Conservation (phyloP, 2,329 filamentous ascomycete genomes). For the Colletotrichum simmondsii region DNA sequence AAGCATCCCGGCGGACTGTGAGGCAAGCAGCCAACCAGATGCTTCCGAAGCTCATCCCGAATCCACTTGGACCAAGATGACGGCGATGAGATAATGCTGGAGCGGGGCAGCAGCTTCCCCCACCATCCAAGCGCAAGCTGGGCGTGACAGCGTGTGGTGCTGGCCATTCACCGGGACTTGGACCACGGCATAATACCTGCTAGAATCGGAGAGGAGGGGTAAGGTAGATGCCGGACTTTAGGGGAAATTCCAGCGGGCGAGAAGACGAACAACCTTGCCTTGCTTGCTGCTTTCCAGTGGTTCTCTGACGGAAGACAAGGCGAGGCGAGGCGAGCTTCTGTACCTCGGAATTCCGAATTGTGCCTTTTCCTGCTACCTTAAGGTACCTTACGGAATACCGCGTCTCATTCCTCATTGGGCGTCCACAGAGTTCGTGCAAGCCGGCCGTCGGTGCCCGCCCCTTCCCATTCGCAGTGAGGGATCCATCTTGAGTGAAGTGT, state of each 20-base stretch:
- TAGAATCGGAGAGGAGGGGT: background rate
- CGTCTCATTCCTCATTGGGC: constrained; percentile 9
- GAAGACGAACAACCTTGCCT: background rate
- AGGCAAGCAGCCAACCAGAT: constrained; percentile 16
- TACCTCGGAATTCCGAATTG: constrained; percentile 30
- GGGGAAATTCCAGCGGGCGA: constrained; percentile 1
- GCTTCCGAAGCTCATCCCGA: background rate
- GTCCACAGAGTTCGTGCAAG: constrained; percentile 27
- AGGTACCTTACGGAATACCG: background rate
- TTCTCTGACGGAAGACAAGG: background rate
- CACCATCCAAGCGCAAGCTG: constrained; percentile 20
- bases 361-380: background rate
- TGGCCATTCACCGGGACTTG: background rate
- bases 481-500: background rate
- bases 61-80: constrained; percentile 20
- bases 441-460: constrained; percentile 9
- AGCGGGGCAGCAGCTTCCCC: constrained; percentile 28
- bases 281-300: background rate
- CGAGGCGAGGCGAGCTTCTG: constrained; percentile 29
- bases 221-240: background rate
- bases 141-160: background rate
- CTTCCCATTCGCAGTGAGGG: background rate
- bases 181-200: background rate
- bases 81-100: constrained; percentile 20
- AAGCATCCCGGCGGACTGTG: background rate